These are phyloP conservation scores for Hypocreales sp. DNA, from an alignment of 2,329 filamentous ascomycete species.

Conservation along the genomic window DNA sequence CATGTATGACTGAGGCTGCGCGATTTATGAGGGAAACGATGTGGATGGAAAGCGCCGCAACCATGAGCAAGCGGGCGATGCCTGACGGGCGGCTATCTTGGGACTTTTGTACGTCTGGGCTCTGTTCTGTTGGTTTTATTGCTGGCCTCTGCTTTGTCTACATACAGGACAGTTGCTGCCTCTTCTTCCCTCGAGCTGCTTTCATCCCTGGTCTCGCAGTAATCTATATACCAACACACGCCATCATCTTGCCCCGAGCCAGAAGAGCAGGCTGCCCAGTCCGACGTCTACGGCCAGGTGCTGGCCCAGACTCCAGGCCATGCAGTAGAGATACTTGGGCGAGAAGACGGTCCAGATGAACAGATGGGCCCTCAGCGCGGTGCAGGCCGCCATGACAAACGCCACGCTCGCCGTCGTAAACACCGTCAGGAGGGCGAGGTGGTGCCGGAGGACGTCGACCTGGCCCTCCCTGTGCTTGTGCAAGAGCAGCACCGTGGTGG, in stretches of 20 bases:
- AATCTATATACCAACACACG: too few relatives aligned
- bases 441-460: slow-evolving; percentile 22
- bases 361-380: slow-evolving; percentile 66
- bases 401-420: slow-evolving; percentile 51
- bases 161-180: too few relatives aligned
- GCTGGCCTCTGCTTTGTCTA: too few relatives aligned
- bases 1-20: too few relatives aligned
- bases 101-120: too few relatives aligned
- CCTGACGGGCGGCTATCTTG: too few relatives aligned
- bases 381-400: slow-evolving; percentile 81
- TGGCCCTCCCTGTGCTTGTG: slow-evolving; percentile 12
- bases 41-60: too few relatives aligned
- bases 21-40: too few relatives aligned
- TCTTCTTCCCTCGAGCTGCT: too few relatives aligned
- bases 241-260: slow-evolving; percentile 24
- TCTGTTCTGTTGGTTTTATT: too few relatives aligned
- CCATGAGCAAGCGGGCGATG: neutral
- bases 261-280: slow-evolving; percentile 42
- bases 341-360: slow-evolving; percentile 99
- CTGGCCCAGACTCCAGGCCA: slow-evolving; percentile 75
- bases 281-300: slow-evolving; percentile 61
- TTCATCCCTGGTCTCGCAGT: too few relatives aligned
- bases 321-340: slow-evolving; percentile 85
- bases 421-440: slow-evolving; percentile 51
- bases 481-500: slow-evolving; percentile 44